Conservation (phyloP, 306 rosid species). For the Crotalaria pallida region DNA sequence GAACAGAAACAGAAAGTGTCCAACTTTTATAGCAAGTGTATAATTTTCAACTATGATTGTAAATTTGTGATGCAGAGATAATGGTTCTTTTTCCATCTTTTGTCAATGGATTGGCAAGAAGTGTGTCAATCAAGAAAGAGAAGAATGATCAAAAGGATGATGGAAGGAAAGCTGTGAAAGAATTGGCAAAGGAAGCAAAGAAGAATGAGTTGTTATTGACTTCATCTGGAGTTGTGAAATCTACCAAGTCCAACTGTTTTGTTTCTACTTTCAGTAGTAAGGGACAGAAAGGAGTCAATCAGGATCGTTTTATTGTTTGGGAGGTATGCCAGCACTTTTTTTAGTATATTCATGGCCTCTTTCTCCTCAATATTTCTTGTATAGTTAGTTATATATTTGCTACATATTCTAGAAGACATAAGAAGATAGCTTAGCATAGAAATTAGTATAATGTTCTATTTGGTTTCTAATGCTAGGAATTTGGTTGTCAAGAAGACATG, state of each 20-base stretch:
- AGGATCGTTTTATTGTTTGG: slow-evolving; percentile 70
- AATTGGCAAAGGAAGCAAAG: slow-evolving; percentile 68
- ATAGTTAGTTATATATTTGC: too few species aligned
- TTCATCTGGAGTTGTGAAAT: slow-evolving; percentile 55
- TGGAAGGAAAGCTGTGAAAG: slow-evolving; percentile 47
- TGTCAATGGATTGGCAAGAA: slow-evolving; percentile 56
- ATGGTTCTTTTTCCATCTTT: slow-evolving; percentile 64
- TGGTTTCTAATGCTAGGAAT: slow-evolving; percentile 52
- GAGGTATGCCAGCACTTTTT: slow-evolving; percentile 41
- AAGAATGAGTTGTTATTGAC: slow-evolving; percentile 51
- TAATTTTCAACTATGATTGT: slow-evolving; percentile 5
- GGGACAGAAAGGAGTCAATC: slow-evolving; percentile 84
- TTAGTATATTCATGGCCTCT: neutral
- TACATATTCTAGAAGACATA: too few species aligned
- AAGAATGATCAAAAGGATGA: slow-evolving; percentile 23
- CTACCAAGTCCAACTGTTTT: slow-evolving; percentile 41
- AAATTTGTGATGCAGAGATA: slow-evolving; percentile 20
- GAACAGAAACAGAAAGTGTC: neutral
- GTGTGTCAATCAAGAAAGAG: slow-evolving; percentile 41
- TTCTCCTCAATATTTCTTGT: too few species aligned
- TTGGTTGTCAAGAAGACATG: slow-evolving; percentile 72
- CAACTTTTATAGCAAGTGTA: neutral
- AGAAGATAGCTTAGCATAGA: neutral
- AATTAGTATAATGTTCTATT: neutral
- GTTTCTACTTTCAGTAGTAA: slow-evolving; percentile 57